Percentiles rank a stretch among this genome's conserved stretches.
Conservation (phyloP, 805 yeast genomes). For the Candida takata region DNA sequence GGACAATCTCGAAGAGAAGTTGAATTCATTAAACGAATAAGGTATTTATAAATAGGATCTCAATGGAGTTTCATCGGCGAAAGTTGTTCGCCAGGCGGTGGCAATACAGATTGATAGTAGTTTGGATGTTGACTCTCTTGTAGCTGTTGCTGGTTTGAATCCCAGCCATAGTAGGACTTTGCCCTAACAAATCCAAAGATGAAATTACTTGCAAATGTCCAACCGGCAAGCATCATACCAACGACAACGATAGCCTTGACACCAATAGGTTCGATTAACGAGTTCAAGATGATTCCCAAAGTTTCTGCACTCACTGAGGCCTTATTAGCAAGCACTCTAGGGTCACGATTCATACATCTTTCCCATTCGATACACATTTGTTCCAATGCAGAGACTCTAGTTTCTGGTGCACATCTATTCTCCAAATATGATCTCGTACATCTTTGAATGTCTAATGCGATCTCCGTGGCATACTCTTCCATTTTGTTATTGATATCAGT, state of each 20-base stretch:
- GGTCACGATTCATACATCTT: constrained; percentile 57
- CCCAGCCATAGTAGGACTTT: constrained; percentile 33
- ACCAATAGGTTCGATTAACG: constrained; percentile 63
- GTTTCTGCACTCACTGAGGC: constrained; percentile 56
- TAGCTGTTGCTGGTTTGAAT: constrained; percentile 5
- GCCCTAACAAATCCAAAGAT: constrained; percentile 61
- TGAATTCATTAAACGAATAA: constrained; percentile 18
- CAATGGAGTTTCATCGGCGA: neutral
- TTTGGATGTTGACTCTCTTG: constrained; percentile 4
- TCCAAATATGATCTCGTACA: constrained; percentile 46
- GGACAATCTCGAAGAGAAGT: constrained; percentile 27
- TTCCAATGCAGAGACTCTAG: constrained; percentile 52
- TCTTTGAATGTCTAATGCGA: constrained; percentile 43
- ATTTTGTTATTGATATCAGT: constrained; percentile 48
- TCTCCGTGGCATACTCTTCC: constrained; percentile 37
- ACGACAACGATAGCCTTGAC: constrained; percentile 46
- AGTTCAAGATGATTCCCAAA: constrained; percentile 53
- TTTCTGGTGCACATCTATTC: constrained; percentile 51
- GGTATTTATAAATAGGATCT: no score
- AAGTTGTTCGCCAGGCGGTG: neutral
- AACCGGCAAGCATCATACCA: constrained; percentile 30
- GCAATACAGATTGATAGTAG: neutral
- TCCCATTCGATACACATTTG: constrained; percentile 55
- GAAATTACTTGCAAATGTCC: constrained; percentile 55
- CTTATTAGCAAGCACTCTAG: constrained; percentile 35